Percentiles rank a stretch among this genome's conserved stretches.
Conservation (phyloP, 2,329 filamentous ascomycete genomes). For the Hymenoscyphus fructigenus region DNA sequence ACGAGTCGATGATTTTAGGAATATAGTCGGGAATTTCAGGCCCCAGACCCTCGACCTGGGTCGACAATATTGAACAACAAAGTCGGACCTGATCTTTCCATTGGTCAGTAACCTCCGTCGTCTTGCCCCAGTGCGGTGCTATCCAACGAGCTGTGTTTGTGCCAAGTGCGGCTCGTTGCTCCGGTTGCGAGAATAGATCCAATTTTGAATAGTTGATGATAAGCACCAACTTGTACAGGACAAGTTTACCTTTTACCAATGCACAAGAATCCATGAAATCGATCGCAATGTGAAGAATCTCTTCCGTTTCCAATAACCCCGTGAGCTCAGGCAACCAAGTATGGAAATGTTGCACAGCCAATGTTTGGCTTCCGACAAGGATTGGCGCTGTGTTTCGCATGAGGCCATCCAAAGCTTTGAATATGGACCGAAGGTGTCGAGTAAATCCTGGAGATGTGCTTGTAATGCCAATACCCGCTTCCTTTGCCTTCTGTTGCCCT, state of each 20-base stretch:
- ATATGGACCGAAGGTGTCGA: slow-evolving; percentile 79
- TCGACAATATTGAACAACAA: slow-evolving; percentile 88
- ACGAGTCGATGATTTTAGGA: slow-evolving; percentile 87
- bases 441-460: slow-evolving; percentile 72
- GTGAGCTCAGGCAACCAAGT: slow-evolving; percentile 93
- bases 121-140: slow-evolving; percentile 86
- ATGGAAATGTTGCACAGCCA: slow-evolving; percentile 95
- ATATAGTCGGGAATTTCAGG: slow-evolving; percentile 86
- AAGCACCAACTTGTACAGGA: slow-evolving; percentile 87
- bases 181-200: slow-evolving; percentile 75
- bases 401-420: slow-evolving; percentile 83
- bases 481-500: slow-evolving; percentile 83
- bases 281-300: slow-evolving; percentile 87
- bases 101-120: slow-evolving; percentile 71
- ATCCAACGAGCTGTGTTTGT: slow-evolving; percentile 89
- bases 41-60: slow-evolving; percentile 75
- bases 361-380: slow-evolving; percentile 88
- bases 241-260: slow-evolving; percentile 82
- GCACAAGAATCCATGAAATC: slow-evolving; percentile 92
- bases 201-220: slow-evolving; percentile 89
- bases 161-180: slow-evolving; percentile 71
- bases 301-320: slow-evolving; percentile 72
- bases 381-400: slow-evolving; percentile 86
- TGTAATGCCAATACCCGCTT: slow-evolving; percentile 81
- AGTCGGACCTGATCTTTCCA: slow-evolving; percentile 92